Conservation (phyloP, 164 flowering plant genomes). For the Dillenia turbinata region DNA sequence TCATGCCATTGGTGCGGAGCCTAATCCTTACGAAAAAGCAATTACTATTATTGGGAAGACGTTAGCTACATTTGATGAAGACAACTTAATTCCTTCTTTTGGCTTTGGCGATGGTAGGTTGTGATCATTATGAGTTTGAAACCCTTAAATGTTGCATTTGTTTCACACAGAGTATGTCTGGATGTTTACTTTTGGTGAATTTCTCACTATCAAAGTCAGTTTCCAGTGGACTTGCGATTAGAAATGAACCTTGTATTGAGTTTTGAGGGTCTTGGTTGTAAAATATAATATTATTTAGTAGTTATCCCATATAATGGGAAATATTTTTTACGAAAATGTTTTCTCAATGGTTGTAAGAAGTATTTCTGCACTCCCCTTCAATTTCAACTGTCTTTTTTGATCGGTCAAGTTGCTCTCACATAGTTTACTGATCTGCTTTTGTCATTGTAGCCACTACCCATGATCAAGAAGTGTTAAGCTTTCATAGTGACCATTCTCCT, state of each 20-base stretch:
- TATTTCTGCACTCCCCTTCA: too few species aligned
- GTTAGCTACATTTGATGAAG: slow-evolving; percentile 83
- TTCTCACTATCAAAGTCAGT: too few species aligned
- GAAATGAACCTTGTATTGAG: too few species aligned
- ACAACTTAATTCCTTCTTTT: slow-evolving; percentile 75
- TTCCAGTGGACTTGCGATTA: too few species aligned
- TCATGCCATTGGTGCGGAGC: slow-evolving; percentile 49
- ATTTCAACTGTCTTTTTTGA: background rate
- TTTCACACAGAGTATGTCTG: too few species aligned
- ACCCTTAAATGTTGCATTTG: background rate
- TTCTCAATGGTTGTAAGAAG: too few species aligned
- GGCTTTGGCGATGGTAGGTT: slow-evolving; percentile 80
- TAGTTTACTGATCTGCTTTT: background rate
- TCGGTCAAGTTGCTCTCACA: background rate
- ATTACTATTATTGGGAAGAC: slow-evolving; percentile 68
- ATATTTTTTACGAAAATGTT: too few species aligned
- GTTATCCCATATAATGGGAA: too few species aligned
- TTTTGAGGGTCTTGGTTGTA: background rate
- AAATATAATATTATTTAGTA: too few species aligned
- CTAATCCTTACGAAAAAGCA: slow-evolving; percentile 80
- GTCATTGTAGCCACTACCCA: slow-evolving; percentile 58
- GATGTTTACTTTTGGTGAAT: too few species aligned
- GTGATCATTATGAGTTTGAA: background rate
- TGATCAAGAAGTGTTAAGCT: slow-evolving; percentile 69
- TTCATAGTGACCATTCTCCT: slow-evolving; percentile 53